A percentile compares a stretch with the other conserved stretches of the same genome.
These are phyloP conservation scores for Phaseolus coccineus DNA, from an alignment of 331 rosid species.

Conservation along the genomic window DNA sequence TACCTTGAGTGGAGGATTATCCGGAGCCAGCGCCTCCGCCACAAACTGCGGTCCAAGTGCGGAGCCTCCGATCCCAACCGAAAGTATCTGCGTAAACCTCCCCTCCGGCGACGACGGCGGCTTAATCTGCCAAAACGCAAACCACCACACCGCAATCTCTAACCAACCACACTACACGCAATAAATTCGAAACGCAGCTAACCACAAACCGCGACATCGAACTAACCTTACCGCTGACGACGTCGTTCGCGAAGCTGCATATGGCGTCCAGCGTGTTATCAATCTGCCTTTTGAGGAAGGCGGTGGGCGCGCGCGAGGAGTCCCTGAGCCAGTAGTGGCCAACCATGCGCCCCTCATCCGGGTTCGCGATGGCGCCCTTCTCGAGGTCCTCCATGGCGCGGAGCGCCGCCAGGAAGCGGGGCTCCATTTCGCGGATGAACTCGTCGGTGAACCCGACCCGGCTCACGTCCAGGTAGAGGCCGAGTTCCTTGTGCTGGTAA, in stretches of 20 bases:
- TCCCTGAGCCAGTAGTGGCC: slow-evolving; percentile 22
- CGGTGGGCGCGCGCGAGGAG: background rate
- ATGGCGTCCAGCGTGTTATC: slow-evolving; percentile 15
- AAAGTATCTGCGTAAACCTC: slow-evolving; percentile 23
- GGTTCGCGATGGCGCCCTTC: slow-evolving; percentile 11
- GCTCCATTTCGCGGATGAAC: slow-evolving; percentile 9
- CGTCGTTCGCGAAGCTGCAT: background rate
- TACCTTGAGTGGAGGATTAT: slow-evolving; percentile 30
- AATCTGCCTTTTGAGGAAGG: background rate
- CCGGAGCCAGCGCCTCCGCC: slow-evolving; percentile 16
- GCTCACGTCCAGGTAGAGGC: slow-evolving; percentile 1
- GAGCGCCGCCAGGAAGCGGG: background rate
- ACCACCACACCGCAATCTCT: background rate
- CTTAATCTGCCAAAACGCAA: slow-evolving; percentile 5
- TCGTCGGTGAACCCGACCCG: slow-evolving; percentile 18
- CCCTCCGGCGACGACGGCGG: slow-evolving; percentile 11
- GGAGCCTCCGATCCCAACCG: slow-evolving; percentile 18
- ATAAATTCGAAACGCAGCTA: background rate
- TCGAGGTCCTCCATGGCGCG: slow-evolving; percentile 16
- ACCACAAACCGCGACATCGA: background rate
- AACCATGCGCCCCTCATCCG: slow-evolving; percentile 1
- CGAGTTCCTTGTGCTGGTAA: slow-evolving; percentile 24
- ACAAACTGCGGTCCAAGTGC: slow-evolving; percentile 26
- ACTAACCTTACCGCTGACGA: slow-evolving; percentile 23
- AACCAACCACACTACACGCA: background rate